A percentile compares a stretch with the other conserved stretches of the same genome.
Evolutionary conservation across 1,139 yeast genomes (phyloP).

Genomic region (Protomyces inouyei): DNA sequence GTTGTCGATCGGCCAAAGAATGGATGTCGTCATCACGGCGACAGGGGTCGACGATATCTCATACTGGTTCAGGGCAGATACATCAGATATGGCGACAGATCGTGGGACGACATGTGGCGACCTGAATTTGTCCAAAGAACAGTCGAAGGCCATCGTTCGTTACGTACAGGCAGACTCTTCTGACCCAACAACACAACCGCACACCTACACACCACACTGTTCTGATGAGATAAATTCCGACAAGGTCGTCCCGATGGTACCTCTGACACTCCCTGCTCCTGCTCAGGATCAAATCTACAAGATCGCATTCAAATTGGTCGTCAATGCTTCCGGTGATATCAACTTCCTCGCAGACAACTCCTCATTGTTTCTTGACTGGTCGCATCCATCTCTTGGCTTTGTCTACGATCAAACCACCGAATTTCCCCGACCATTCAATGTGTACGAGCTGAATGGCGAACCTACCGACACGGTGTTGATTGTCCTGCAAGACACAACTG

Average conservation of each 20-base stretch:
- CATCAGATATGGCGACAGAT: neutral
- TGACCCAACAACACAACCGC: neutral
- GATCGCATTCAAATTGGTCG: neutral
- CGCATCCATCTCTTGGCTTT: neutral
- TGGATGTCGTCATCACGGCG: slow-evolving; percentile 49
- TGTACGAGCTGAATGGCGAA: neutral
- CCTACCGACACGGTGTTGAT: neutral
- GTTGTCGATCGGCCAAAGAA: slow-evolving; percentile 58
- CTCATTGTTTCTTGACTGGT: neutral
- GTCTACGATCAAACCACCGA: neutral
- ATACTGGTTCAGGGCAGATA: slow-evolving; percentile 42
- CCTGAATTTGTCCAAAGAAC: neutral
- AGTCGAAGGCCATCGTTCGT: slow-evolving; percentile 1
- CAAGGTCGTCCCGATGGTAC: neutral
- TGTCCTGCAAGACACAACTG: neutral
- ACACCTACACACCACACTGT: neutral
- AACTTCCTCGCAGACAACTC: neutral
- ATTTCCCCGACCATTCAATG: neutral
- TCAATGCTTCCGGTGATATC: neutral
- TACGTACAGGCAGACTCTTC: neutral
- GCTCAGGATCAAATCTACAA: too few species aligned
- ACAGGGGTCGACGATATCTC: slow-evolving; percentile 13
- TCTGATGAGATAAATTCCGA: neutral
- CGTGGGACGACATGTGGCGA: neutral
- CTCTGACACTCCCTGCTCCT: neutral